These are phyloP conservation scores for Metschnikowia vanudenii DNA, from an alignment of 805 yeast species.

Conservation along the genomic window DNA sequence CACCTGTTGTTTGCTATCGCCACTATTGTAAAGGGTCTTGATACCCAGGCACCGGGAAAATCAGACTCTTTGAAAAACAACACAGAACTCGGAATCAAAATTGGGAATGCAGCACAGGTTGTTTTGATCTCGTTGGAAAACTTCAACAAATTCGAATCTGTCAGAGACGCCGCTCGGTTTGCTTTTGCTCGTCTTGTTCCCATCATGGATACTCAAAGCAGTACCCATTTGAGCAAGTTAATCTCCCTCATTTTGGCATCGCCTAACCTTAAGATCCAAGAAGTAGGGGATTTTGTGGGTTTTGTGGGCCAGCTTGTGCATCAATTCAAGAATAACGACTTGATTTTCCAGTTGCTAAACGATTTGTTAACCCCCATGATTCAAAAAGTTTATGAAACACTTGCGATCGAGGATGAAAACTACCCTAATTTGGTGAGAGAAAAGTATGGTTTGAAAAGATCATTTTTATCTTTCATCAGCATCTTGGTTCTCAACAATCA, in stretches of 20 bases:
- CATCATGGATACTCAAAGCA: slow-evolving; percentile 51
- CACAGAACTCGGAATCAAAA: slow-evolving; percentile 39
- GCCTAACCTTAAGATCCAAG: slow-evolving; percentile 57
- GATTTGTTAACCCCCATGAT: slow-evolving; percentile 74
- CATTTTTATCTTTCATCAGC: slow-evolving; percentile 67
- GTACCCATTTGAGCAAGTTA: slow-evolving; percentile 60
- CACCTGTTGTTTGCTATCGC: slow-evolving; percentile 88
- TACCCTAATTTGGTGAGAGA: slow-evolving; percentile 66
- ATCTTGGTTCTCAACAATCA: slow-evolving; percentile 73
- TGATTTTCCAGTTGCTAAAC: slow-evolving; percentile 70
- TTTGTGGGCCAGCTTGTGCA: slow-evolving; percentile 89
- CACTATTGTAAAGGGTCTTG: slow-evolving; percentile 84
- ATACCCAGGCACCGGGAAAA: slow-evolving; percentile 42
- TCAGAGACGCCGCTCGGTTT: slow-evolving; percentile 84
- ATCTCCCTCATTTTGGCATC: slow-evolving; percentile 57
- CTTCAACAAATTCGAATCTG: slow-evolving; percentile 59
- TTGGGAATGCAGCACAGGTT: slow-evolving; percentile 74
- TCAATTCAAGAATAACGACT: slow-evolving; percentile 62
- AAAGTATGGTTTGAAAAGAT: slow-evolving; percentile 61
- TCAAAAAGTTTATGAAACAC: slow-evolving; percentile 54
- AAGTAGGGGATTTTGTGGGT: slow-evolving; percentile 76
- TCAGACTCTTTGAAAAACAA: slow-evolving; percentile 22
- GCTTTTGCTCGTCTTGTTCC: slow-evolving; percentile 86
- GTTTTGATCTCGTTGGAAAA: slow-evolving; percentile 80
- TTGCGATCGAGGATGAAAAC: slow-evolving; percentile 39